Conservation (phyloP, 2,329 filamentous ascomycete species). For the Hypomyces perniciosus region DNA sequence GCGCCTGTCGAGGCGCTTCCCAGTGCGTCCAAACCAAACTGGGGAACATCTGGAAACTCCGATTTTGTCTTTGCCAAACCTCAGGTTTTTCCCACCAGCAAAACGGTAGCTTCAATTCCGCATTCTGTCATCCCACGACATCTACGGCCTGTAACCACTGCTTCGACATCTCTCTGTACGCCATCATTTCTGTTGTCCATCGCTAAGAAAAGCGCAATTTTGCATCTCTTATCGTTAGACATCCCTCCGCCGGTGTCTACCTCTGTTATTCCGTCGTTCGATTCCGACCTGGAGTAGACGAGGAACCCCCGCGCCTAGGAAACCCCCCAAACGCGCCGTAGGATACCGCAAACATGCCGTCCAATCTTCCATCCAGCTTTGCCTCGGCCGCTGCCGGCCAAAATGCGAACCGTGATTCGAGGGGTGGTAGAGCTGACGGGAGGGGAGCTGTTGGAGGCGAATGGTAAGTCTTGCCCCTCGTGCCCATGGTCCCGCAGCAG, state of each 20-base stretch:
- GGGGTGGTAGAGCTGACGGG: constrained; percentile 52
- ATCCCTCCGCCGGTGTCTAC: constrained; percentile 9
- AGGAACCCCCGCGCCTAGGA: constrained; percentile 9
- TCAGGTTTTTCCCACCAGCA: constrained; percentile 28
- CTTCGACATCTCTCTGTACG: constrained; percentile 5
- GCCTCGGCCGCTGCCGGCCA: constrained; percentile 77
- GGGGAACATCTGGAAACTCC: constrained; percentile 20
- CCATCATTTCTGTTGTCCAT: constrained; percentile 4
- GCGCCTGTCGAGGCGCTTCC: constrained; percentile 6
- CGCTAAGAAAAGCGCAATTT: constrained; percentile 4
- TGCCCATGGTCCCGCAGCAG: neutral
- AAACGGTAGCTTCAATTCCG: constrained; percentile 12
- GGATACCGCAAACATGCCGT: constrained; percentile 49
- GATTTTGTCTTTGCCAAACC: constrained; percentile 28
- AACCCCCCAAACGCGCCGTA: constrained; percentile 6
- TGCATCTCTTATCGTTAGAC: constrained; percentile 2
- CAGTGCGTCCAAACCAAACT: constrained; percentile 11
- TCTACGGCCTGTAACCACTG: constrained; percentile 12
- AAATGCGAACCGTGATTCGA: constrained; percentile 54
- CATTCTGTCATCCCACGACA: constrained; percentile 15
- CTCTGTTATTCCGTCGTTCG: constrained; percentile 3
- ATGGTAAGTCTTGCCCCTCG: constrained; percentile 52
- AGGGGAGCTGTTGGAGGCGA: constrained; percentile 57
- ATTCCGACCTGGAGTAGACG: constrained; percentile 8
- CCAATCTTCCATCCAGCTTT: constrained; percentile 76